Evolutionary conservation across 768 basidiomycete genomes (phyloP), one percentile per base, ranked within the genome.

Genomic region (Russula dissimulans): DNA sequence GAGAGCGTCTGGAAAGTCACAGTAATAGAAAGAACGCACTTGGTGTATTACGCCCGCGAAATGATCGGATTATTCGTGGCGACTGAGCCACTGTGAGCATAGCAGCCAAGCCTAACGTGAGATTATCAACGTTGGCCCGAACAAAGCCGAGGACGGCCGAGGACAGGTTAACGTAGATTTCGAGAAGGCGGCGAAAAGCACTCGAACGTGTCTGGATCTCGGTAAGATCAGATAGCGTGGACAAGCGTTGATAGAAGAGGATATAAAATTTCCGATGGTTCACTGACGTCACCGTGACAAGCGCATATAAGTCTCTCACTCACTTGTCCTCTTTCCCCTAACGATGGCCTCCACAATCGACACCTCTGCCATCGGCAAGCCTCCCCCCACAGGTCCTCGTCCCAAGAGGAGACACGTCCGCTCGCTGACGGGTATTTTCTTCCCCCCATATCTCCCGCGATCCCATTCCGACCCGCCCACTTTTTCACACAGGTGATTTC

Each of bases 401-500:
- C 50, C 22, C 1, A 54, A 61, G 46, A 63, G 65, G 53, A 56
- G 59, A 38, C 65, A 66, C 41, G 65, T 66, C 29, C 65, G 65
- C 34, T 66, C 65, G 26, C 74, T 86, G 54, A 87, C 85, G 12
- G 81, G 86, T 84, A 65, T 54, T 71, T 59, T 45, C 44, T 31
- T 12, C 34, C 26, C 26, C 7, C n/a, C 22, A 3, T 36, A 17
- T 61, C 48, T 34, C 34, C 29, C 6, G 11, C 15, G 53, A 42
- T 47, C n/a, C 39, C 9, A 12, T 22, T 14, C 56, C 29, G 8
- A 59, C 4, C 15, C 43, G 14, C 6, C 9, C 6, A 48, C 10
- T 22, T 26, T 45, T 46, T 31, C 39, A 10, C 57, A n/a, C 61
- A 92, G 90, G 87, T 15, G 91, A 90, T 68, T 73, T 86, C 3